Base-by-base conservation (phyloP, 2,329 filamentous ascomycete species). In the Diaporthe helianthi region DNA sequence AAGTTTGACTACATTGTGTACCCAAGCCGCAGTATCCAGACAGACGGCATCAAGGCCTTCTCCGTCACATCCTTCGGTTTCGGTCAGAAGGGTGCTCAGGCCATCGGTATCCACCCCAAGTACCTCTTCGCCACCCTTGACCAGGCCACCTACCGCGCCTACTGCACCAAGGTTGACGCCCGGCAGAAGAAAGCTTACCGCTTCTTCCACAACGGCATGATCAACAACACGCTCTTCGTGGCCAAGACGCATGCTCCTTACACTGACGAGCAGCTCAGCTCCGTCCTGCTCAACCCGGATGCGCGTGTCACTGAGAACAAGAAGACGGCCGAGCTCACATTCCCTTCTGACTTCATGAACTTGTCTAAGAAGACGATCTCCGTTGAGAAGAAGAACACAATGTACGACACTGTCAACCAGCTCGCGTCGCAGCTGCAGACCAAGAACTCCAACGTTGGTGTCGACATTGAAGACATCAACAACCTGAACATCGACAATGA, bases 61-160 rank as follows among this genome's bases (percentile, higher is more conserved):
- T 97, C 94, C 1, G 93, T 99, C 73, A 99, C 97, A 8, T 99
- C 97, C 0, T 99, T 99, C 80, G 96, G 96, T 82, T 99, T 99
- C 85, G 96, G 96, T 75, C 96, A 99, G 82, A 99, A 99, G 89
- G 96, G 96, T 78, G 93, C 96, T 31, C 97, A 99, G 82, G 95
- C 92, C 52, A 97, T 99, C 77, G 96, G 95, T 85, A 92, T 99
- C 65, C 96, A 99, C 80, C 93, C 97, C 78, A 95, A 92, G 83
- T 99, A 98, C 81, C 88, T 99, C 69, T 99, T 91, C 76, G 96
- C 96, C 60, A 91, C 93, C n/a, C 92, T 99, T 64, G 95, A 98
- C 77, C 88, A 95, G 82, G 84, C 90, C 58, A 92, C 93, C 64
- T 99, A 93, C 82, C 83, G 89, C 70, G 84, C 89, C 69, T 99